Conservation (phyloP, 192 early-diverging fungal species). For the Linnemannia zychae region DNA sequence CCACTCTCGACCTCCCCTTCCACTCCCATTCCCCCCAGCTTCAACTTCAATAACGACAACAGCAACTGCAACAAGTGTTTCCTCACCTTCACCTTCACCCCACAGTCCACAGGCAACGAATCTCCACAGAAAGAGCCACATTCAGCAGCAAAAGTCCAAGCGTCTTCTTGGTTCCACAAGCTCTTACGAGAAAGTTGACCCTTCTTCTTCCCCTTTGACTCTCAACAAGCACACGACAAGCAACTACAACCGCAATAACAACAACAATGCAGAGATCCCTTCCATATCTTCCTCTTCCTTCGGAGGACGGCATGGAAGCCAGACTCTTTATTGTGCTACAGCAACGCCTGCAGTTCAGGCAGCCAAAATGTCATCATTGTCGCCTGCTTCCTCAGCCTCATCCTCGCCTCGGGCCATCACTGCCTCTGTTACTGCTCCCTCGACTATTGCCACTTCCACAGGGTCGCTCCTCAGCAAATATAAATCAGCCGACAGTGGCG, state of each 20-base stretch:
- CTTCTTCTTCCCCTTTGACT: neutral
- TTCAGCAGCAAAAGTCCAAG: neutral
- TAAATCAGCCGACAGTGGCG: neutral
- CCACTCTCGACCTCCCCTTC: conserved; percentile 10
- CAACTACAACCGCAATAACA: too few relatives aligned
- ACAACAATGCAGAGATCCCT: neutral
- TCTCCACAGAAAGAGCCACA: neutral
- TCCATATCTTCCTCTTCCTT: neutral
- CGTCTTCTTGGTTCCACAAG: conserved; percentile 10
- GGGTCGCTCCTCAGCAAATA: conserved; percentile 7
- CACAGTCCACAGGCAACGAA: neutral
- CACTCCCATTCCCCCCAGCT: conserved; percentile 2
- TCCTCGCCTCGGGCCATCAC: conserved; percentile 33
- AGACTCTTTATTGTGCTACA: neutral
- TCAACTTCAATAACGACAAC: neutral
- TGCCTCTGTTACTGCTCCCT: conserved; percentile 26
- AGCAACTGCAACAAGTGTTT: conserved; percentile 7
- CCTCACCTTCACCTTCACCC: neutral
- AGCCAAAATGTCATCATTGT: conserved; percentile 9
- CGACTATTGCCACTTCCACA: conserved; percentile 18
- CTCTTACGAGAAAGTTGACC: neutral
- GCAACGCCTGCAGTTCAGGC: neutral
- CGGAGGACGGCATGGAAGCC: neutral
- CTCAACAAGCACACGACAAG: neutral
- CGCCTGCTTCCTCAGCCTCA: conserved; percentile 21